phyloP scores from a whole-genome alignment of 352 stramenopile species.

The Phytophthora meadii region DNA sequence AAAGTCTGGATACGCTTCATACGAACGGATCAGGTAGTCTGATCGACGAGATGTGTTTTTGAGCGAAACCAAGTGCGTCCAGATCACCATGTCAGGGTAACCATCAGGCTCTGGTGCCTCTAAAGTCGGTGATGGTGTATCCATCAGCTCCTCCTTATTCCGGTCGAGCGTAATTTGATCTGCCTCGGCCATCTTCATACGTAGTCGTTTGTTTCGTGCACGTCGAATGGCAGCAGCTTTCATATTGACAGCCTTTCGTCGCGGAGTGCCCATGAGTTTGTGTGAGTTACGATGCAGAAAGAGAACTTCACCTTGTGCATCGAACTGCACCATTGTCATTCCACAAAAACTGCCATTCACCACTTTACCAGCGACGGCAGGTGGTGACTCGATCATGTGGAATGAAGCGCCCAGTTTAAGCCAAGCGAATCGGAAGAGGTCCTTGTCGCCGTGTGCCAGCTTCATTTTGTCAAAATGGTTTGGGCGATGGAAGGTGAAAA shows the following conservation, averaged over 20 bases:
- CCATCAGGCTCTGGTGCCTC: conserved; percentile 26
- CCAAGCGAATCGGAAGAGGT: conserved; percentile 68
- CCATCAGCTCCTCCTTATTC: background rate
- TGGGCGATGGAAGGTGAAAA: conserved; percentile 46
- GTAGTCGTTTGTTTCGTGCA: conserved; percentile 31
- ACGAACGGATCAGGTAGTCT: conserved; percentile 63
- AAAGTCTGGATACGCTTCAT: conserved; percentile 44
- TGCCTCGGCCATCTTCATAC: conserved; percentile 34
- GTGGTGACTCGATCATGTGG: conserved; percentile 51
- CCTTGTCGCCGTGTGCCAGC: conserved; percentile 60
- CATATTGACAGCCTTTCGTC: conserved; percentile 29
- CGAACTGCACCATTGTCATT: conserved; percentile 57
- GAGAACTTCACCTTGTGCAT: conserved; percentile 40
- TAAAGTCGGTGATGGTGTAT: conserved; percentile 30
- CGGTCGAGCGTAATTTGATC: conserved; percentile 19
- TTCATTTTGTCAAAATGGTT: conserved; percentile 44
- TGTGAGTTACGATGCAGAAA: conserved; percentile 62
- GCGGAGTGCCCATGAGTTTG: conserved; percentile 44
- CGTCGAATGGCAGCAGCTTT: conserved; percentile 32
- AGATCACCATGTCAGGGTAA: conserved; percentile 56
- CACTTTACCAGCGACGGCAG: conserved; percentile 45
- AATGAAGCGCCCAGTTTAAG: conserved; percentile 51
- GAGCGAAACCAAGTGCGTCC: conserved; percentile 71
- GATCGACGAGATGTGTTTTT: conserved; percentile 39
- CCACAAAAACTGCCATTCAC: conserved; percentile 51